These are phyloP conservation scores for Solanum clarkiae DNA, from an alignment of 257 asterid genomes.

Conservation along the genomic window DNA sequence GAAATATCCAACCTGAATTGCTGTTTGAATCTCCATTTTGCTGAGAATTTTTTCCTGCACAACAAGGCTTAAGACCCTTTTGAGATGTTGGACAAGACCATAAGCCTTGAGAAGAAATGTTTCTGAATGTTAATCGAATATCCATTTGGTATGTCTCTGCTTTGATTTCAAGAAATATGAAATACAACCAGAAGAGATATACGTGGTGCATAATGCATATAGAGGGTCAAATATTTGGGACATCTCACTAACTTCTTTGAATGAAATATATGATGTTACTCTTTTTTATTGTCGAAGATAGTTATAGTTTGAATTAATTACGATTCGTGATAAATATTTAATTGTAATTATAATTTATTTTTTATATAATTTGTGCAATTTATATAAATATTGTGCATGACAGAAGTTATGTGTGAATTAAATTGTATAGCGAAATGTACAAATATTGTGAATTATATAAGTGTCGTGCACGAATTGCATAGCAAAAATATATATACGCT, in stretches of 20 bases:
- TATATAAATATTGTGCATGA: no score
- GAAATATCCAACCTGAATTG: not conserved
- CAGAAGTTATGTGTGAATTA: no score
- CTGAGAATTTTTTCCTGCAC: conserved; percentile 17
- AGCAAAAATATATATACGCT: no score
- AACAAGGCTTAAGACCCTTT: conserved; percentile 23
- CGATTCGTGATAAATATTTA: no score
- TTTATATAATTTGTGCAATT: no score
- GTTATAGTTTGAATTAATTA: no score
- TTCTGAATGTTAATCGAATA: conserved; percentile 32
- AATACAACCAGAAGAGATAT: not conserved
- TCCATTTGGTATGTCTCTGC: conserved; percentile 24
- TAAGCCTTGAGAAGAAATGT: conserved; percentile 11
- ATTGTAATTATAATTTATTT: no score
- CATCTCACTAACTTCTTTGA: not conserved
- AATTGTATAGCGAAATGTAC: no score
- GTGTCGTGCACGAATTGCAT: no score
- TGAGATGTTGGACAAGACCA: conserved; percentile 15
- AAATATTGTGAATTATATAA: no score
- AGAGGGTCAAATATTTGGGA: not conserved
- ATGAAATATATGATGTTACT: no score
- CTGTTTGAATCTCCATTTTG: conserved; percentile 23
- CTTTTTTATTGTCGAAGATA: not conserved
- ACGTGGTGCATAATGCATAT: not conserved
- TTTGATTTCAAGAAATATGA: not conserved